A percentile compares a stretch with the other conserved stretches of the same genome.
Evolutionary conservation across 2,329 filamentous ascomycete species (phyloP).

Genomic region (Fusarium newnesense): DNA sequence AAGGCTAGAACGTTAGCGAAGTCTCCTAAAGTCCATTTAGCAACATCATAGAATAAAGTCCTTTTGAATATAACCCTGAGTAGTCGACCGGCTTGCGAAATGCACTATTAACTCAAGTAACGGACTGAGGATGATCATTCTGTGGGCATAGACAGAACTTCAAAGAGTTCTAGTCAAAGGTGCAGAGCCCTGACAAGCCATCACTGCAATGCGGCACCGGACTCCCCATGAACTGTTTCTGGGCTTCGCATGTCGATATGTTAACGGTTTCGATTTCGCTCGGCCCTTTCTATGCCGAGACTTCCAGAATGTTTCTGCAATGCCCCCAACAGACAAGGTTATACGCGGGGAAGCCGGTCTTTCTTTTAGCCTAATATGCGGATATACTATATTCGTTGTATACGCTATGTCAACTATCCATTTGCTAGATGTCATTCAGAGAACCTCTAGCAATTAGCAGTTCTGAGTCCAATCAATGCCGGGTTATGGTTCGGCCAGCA

Average conservation of each 20-base stretch:
- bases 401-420: no score
- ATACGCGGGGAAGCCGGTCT: not conserved
- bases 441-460: not conserved
- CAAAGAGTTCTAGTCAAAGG: no score
- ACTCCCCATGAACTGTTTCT: fast-evolving
- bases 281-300: not conserved
- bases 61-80: no score
- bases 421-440: fast-evolving
- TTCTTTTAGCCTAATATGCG: not conserved
- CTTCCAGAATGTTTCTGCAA: not conserved
- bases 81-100: no score
- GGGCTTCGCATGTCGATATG: not conserved
- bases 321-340: not conserved
- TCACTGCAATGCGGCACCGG: no score
- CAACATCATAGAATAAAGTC: no score
- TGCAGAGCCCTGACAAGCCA: fast-evolving
- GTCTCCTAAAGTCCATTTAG: no score
- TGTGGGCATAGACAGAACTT: fast-evolving
- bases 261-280: fast-evolving
- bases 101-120: no score
- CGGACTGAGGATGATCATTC: no score
- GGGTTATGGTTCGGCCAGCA: not conserved
- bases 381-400: not conserved
- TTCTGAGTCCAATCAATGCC: fast-evolving
- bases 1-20: no score